Base-by-base conservation (phyloP, 2,329 filamentous ascomycete genomes). In the Malbranchea cinnamomea region DNA sequence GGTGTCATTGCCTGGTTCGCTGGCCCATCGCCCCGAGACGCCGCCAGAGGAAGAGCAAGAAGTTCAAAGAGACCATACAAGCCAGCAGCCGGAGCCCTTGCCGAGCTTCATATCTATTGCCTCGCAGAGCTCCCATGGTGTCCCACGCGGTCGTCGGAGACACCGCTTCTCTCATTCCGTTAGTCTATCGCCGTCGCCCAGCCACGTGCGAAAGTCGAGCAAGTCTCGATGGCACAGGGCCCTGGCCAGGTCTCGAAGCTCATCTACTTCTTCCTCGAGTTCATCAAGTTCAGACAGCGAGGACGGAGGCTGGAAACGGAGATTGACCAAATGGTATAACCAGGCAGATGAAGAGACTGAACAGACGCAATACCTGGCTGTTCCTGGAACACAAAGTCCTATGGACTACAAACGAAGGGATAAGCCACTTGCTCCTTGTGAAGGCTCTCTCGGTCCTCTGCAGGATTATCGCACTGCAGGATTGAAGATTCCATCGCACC, bases 161-260 rank as follows among this genome's bases (percentile, higher is more conserved):
- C 67, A 73, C 41, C 75, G 69, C 39, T 52, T 77, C 7, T 65
- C 67, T n/a, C 65, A 63, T 22, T 53, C 74, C 31, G 63, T 63
- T 26, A 60, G 63, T n/a, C 54, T 67, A 10, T 61, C 67, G 23
- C 67, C 72, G 33, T 67, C 65, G 25, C 67, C 65, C 31, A 62
- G 52, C 34, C 57, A 55, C 32, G 68, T 66, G 2, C 46, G 55
- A 8, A 59, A 67, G 32, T 50, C 42, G 35, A 62, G 60, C 23
- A 63, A 62, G 33, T 60, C 67, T 18, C 64, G 68, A 30, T 65
- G 71, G 34, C 53, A 65, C 16, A 62, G 62, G 27, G 61, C 66
- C 17, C 62, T 65, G 28, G 62, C 60, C 30, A 60, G 60, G 7
- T 73, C 71, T 6, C 49, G 60, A 19, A 56, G 52, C 31, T 43